Percentiles rank a stretch among this genome's conserved stretches.
phyloP scores from a whole-genome alignment of 306 rosid genomes.

The Bauhinia variegata region DNA sequence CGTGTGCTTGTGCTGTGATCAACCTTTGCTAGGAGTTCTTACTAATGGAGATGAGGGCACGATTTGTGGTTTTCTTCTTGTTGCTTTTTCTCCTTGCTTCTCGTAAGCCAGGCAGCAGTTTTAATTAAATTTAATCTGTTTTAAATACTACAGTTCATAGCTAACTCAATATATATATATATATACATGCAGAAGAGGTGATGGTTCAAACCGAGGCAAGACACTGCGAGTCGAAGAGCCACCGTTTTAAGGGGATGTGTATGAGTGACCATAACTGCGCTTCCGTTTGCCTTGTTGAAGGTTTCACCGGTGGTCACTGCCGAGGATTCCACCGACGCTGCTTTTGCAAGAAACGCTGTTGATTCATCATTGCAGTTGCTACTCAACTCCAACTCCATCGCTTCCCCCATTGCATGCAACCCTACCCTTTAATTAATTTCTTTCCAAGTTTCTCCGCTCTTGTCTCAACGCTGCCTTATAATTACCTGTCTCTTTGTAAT shows the following conservation, averaged over 20 bases:
- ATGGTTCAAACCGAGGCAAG: conserved; percentile 48
- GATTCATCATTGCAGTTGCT: background rate
- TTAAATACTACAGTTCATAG: no score
- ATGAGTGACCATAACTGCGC: conserved; percentile 45
- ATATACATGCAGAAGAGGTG: conserved; percentile 59
- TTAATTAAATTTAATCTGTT: no score
- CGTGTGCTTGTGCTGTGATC: background rate
- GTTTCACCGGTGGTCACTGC: conserved; percentile 57
- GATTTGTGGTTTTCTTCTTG: conserved; percentile 44
- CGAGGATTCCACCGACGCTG: conserved; percentile 64
- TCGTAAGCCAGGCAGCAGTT: no score
- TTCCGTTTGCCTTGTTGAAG: conserved; percentile 56
- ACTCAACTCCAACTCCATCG: background rate
- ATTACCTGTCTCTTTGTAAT: no score
- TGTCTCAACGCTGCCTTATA: no score
- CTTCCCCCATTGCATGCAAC: background rate
- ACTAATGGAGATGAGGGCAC: conserved; percentile 48
- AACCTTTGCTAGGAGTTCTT: no score
- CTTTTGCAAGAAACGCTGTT: conserved; percentile 56
- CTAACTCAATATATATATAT: no score
- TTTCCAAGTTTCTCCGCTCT: no score
- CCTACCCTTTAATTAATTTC: background rate
- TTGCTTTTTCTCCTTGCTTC: conserved; percentile 48
- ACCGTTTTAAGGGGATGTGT: conserved; percentile 49
- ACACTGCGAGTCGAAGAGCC: conserved; percentile 56